Evolutionary conservation across 2,329 filamentous ascomycete species (phyloP).

Genomic region (Dryadomyces quercivorus): DNA sequence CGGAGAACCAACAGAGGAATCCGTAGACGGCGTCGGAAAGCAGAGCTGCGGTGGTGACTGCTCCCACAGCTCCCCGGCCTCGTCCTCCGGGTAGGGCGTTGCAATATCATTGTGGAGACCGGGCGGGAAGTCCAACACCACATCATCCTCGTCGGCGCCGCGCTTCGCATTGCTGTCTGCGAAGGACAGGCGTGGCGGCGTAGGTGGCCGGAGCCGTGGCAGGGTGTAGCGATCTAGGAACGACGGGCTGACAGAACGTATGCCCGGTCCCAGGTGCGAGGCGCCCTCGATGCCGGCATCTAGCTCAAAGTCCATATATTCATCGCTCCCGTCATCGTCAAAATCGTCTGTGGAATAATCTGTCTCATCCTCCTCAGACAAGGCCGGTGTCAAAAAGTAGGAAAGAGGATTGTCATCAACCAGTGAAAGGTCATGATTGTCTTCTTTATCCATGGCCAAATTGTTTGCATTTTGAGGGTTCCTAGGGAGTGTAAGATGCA

Average conservation of each 20-base stretch:
- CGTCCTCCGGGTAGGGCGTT: not conserved
- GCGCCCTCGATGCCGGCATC: conserved; percentile 46
- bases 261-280: conserved; percentile 29
- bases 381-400: conserved; percentile 42
- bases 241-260: conserved; percentile 45
- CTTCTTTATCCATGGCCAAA: conserved; percentile 28
- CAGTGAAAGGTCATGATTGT: conserved; percentile 17
- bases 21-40: not conserved
- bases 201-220: conserved; percentile 25
- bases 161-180: conserved; percentile 18
- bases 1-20: not conserved
- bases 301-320: conserved; percentile 35
- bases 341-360: conserved; percentile 15
- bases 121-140: not conserved
- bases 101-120: not conserved
- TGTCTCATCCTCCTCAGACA: conserved; percentile 23
- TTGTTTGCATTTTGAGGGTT: conserved; percentile 24
- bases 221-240: conserved; percentile 35
- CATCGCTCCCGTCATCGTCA: conserved; percentile 24
- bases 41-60: not conserved
- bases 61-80: not conserved
- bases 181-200: conserved; percentile 15
- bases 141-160: conserved; percentile 25
- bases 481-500: conserved; percentile 30
- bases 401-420: conserved; percentile 41